These are phyloP conservation scores for Tetrastigma voinierianum DNA, from an alignment of 164 flowering plant species.

Conservation along the genomic window DNA sequence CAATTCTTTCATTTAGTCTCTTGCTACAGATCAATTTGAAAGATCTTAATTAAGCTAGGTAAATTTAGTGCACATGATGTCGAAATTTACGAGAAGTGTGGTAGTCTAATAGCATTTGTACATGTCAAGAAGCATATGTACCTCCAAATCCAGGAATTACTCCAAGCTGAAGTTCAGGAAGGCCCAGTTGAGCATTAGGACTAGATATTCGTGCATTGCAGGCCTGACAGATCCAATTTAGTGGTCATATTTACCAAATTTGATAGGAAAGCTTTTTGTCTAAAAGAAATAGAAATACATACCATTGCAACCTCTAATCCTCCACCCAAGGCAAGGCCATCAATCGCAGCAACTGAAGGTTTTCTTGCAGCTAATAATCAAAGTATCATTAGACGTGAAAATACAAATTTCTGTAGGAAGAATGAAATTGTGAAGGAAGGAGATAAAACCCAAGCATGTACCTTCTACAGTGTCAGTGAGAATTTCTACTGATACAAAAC, in stretches of 20 bases:
- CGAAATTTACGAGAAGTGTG: no score
- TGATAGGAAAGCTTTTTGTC: neutral
- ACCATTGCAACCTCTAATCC: conserved; percentile 95
- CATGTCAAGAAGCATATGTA: conserved; percentile 19
- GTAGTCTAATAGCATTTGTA: neutral
- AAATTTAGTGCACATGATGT: no score
- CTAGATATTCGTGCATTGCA: conserved; percentile 93
- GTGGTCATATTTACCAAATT: neutral
- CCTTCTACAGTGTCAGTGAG: conserved; percentile 75
- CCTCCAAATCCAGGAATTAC: conserved; percentile 97
- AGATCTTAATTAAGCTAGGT: no score
- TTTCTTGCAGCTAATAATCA: conserved; percentile 63
- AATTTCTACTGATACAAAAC: conserved; percentile 64
- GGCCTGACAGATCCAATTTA: conserved; percentile 38
- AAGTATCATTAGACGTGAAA: conserved; percentile 4
- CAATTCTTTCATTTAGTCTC: no score
- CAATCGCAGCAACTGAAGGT: conserved; percentile 93
- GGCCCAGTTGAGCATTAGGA: conserved; percentile 75
- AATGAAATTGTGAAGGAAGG: neutral
- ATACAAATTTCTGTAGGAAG: neutral
- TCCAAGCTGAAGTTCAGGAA: conserved; percentile 96
- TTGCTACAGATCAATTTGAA: no score
- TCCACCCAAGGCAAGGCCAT: conserved; percentile 94
- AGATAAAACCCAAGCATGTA: conserved; percentile 17
- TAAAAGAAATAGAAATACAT: conserved; percentile 17